Evolutionary conservation across 768 basidiomycete genomes (phyloP), one percentile per base, ranked within the genome.

Genomic region (Boletellus ananas): DNA sequence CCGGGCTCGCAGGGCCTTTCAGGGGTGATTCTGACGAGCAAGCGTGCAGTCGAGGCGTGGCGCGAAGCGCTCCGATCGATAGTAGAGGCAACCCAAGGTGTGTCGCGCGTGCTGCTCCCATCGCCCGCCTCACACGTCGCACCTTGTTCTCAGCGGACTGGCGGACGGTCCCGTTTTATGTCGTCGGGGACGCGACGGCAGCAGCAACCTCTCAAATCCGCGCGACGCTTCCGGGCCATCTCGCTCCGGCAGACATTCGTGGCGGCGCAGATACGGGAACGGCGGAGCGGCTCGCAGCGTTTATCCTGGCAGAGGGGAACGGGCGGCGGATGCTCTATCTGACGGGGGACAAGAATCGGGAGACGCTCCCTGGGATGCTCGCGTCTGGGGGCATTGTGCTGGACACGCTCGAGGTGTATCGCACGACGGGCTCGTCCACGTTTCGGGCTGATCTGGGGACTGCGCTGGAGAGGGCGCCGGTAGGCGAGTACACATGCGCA

Each of bases 321-420:
- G 34, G 31, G 4, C 55, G 31, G 31, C 57, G 47, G 21, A 61
- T 94, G 42, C 64, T 94, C 6, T 92, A 90, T 62, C 75, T 95
- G 9, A 89, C 83, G 11, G 91, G 91, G 18, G 92, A 94, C 75
- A 94, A 93, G 73, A 91, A 89, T 51, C 74, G 80, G 16, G 87
- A 90, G 54, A 84, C 79, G 0, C 66, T 93, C 2, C 69, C 79
- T 0, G 69, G 54, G 14, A 73, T 83, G 9, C 69, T 93, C 34
- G 49, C 54, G 0, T 71, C 70, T 0, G 76, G 70, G 1, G 72
- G 72, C 1, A 61, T 88, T 2, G 57, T 57, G 31, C 61, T 87
- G 27, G 70, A 74, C 4, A 51, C 72, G 12, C 57, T 90, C 11
- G 79, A 85, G 61, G 88, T 89, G 9, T 93, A 93, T 58, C 75